Percentiles rank a stretch among this genome's conserved stretches.
Conservation (phyloP, 495 filamentous ascomycete genomes). For the Thozetella sp. region DNA sequence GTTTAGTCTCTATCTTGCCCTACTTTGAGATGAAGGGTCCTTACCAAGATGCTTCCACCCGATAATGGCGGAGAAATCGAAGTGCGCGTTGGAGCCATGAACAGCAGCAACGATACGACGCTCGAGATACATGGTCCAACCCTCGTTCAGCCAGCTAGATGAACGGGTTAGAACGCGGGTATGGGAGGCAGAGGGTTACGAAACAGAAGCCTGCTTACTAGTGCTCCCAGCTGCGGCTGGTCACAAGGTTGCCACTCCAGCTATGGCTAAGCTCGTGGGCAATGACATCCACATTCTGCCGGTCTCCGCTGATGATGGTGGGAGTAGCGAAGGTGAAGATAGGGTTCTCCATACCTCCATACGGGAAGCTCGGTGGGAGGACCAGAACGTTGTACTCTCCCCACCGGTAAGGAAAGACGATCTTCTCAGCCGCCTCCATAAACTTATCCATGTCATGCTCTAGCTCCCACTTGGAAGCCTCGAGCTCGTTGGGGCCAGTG, state of each 20-base stretch:
- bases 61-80: constrained; percentile 92
- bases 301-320: constrained; percentile 87
- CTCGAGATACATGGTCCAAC: constrained; percentile 95
- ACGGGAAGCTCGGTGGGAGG: constrained; percentile 88
- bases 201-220: constrained; percentile 63
- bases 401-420: constrained; percentile 90
- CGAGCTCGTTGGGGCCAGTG: constrained; percentile 84
- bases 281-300: constrained; percentile 94
- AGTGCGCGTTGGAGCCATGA: constrained; percentile 75
- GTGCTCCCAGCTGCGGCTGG: constrained; percentile 91
- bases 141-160: constrained; percentile 86
- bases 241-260: constrained; percentile 94
- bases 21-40: constrained; percentile 4
- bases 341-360: constrained; percentile 90
- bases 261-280: constrained; percentile 91
- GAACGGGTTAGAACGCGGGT: no score
- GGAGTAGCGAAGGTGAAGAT: constrained; percentile 93
- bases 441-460: constrained; percentile 89
- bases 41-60: constrained; percentile 66
- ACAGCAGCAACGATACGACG: constrained; percentile 68
- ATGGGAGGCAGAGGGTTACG: neutral
- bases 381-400: constrained; percentile 93
- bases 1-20: constrained; percentile 31
- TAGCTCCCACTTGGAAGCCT: constrained; percentile 85
- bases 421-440: constrained; percentile 83